Evolutionary conservation across 257 asterid species (phyloP).

Genomic region (Nicotiana knightiana): DNA sequence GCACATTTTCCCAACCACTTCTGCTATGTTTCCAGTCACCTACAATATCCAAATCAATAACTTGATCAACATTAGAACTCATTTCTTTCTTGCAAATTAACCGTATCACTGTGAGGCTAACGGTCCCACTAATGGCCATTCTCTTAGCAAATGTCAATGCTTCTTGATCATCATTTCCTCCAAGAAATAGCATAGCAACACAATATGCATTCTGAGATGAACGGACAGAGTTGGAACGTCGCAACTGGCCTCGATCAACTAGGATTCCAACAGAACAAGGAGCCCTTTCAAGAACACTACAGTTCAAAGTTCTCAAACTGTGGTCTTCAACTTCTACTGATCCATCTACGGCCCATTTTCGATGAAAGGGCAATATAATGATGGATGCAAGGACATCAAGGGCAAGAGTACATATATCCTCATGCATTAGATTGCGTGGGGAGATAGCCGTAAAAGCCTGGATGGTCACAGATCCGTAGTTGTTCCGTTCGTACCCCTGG

Average conservation of each 20-base stretch:
- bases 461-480: constrained; percentile 14
- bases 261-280: constrained; percentile 28
- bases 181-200: constrained; percentile 14
- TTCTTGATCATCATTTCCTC: constrained; percentile 23
- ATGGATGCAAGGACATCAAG: constrained; percentile 18
- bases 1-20: constrained; percentile 12
- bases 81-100: background rate
- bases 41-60: background rate
- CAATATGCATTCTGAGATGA: background rate
- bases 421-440: constrained; percentile 23
- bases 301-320: constrained; percentile 16
- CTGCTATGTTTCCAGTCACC: constrained; percentile 17
- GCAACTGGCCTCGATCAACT: constrained; percentile 19
- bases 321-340: constrained; percentile 19
- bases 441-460: constrained; percentile 24
- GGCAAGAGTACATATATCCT: constrained; percentile 28
- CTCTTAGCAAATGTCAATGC: constrained; percentile 17
- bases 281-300: constrained; percentile 16
- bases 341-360: constrained; percentile 24
- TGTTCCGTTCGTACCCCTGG: constrained; percentile 17
- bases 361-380: constrained; percentile 21
- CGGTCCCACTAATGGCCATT: constrained; percentile 13
- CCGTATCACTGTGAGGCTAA: constrained; percentile 7
- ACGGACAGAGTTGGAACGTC: background rate
- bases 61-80: background rate